A percentile compares a stretch with the other conserved stretches of the same genome.
These are phyloP conservation scores for Psidium guajava DNA, from an alignment of 345 rosid genomes.

Conservation along the genomic window DNA sequence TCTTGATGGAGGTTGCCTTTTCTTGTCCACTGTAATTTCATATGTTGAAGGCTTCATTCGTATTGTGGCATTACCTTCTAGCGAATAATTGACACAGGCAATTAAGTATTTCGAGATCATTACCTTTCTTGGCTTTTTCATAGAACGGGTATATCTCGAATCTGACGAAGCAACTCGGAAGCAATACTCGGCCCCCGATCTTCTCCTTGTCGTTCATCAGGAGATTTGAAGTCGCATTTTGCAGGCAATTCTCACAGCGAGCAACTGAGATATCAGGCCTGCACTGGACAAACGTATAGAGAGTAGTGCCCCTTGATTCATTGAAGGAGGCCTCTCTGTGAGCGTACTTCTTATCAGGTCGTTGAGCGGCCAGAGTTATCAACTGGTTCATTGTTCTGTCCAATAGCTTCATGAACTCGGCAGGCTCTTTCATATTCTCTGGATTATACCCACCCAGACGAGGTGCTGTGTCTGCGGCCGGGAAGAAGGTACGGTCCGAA, in stretches of 20 bases:
- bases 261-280: background rate
- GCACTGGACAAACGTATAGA: conserved; percentile 13
- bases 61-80: background rate
- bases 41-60: background rate
- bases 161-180: conserved; percentile 22
- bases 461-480: background rate
- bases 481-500: conserved; percentile 13
- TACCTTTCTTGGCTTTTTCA: background rate
- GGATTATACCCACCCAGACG: background rate
- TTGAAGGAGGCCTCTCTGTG: background rate
- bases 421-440: conserved; percentile 2
- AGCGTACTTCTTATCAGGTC: background rate
- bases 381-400: background rate
- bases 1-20: background rate
- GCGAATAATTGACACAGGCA: background rate
- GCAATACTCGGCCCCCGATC: background rate
- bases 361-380: background rate
- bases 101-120: background rate
- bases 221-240: background rate
- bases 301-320: background rate
- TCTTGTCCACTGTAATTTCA: background rate
- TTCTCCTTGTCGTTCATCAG: background rate
- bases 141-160: conserved; percentile 17
- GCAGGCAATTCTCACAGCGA: conserved; percentile 6
- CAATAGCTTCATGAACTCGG: background rate